Evolutionary conservation across 805 yeast species (phyloP).

Genomic region (Scheffersomyces lignosus): DNA sequence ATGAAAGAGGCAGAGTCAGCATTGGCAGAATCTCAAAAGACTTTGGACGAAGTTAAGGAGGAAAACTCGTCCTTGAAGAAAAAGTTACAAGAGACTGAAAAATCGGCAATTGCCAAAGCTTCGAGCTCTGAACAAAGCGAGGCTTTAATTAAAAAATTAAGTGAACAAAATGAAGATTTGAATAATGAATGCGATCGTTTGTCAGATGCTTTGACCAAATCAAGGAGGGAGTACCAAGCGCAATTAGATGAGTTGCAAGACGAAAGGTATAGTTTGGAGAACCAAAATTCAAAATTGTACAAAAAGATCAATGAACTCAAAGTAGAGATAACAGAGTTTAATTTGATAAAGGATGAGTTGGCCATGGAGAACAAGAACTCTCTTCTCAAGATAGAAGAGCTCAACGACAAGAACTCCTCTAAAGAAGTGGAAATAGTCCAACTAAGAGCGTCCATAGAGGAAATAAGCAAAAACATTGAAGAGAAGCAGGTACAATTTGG

Average conservation of each 20-base stretch:
- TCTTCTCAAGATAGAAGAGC: constrained; percentile 42
- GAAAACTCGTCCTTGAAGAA: constrained; percentile 29
- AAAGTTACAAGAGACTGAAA: neutral
- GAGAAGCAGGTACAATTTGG: constrained; percentile 1
- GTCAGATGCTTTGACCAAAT: constrained; percentile 35
- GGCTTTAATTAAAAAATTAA: constrained; percentile 9
- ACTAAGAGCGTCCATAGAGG: constrained; percentile 13
- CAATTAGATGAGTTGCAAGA: constrained; percentile 37
- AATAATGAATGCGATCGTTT: constrained; percentile 57
- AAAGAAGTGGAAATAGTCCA: constrained; percentile 22
- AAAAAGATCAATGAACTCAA: constrained; percentile 42
- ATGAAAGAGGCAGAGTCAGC: constrained; percentile 72
- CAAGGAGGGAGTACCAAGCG: constrained; percentile 37
- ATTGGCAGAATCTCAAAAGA: constrained; percentile 53
- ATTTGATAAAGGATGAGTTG: constrained; percentile 37
- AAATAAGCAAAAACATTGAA: constrained; percentile 10
- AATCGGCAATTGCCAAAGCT: neutral
- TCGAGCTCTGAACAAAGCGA: constrained; percentile 1
- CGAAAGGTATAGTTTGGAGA: constrained; percentile 41
- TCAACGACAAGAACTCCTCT: constrained; percentile 39
- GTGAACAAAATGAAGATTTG: constrained; percentile 34
- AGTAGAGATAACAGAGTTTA: constrained; percentile 42
- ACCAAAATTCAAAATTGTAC: constrained; percentile 36
- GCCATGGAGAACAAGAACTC: constrained; percentile 42
- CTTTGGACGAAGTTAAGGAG: constrained; percentile 20